Evolutionary conservation across 352 stramenopile species (phyloP), one percentile per base, ranked within the genome.

Genomic region (Globisporangium heterothallicum): DNA sequence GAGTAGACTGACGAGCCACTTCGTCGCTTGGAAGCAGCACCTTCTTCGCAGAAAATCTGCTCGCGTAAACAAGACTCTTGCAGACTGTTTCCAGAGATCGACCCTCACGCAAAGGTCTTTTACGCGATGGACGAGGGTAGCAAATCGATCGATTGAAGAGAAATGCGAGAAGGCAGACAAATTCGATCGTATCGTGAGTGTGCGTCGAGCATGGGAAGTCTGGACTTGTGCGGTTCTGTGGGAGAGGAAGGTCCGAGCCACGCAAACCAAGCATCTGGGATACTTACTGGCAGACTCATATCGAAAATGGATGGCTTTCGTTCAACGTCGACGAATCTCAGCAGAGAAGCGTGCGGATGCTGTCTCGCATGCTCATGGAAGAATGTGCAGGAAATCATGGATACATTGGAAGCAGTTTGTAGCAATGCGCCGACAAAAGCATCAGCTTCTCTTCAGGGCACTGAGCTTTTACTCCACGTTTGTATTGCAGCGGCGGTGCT

Each of bases 401-500:
- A 42, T 8, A 40, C 40, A 22, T 2, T 77, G 64, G 68, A 24
- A 50, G 9, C 3, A 35, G 12, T 66, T 68, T 29, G n/a, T 72
- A 2, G 8, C 18, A 10, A 44, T 43, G 38, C 55, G 63, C 18
- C 48, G 46, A 21, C 49, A 65, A 13, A 63, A 68, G 42, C 56
- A 71, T 6, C 44, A 73, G 7, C 53, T 54, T 40, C 18, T 63
- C 4, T 48, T 44, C 9, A 65, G 67, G 40, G 64, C 59, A 9
- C 29, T 73, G 2, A 57, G 53, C 10, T 68, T 71, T 29, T 73
- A 71, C 36, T 66, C 61, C 8, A 51, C 58, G 6, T 36, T 59
- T 4, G 49, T 76, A 27, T 35, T 73, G 10, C 63, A 71, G 18
- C 54, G 51, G 21, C 51, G 52, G 16, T 66, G 42, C 36, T 53